Base-by-base conservation (phyloP, 495 filamentous ascomycete species). In the Podospora comata region DNA sequence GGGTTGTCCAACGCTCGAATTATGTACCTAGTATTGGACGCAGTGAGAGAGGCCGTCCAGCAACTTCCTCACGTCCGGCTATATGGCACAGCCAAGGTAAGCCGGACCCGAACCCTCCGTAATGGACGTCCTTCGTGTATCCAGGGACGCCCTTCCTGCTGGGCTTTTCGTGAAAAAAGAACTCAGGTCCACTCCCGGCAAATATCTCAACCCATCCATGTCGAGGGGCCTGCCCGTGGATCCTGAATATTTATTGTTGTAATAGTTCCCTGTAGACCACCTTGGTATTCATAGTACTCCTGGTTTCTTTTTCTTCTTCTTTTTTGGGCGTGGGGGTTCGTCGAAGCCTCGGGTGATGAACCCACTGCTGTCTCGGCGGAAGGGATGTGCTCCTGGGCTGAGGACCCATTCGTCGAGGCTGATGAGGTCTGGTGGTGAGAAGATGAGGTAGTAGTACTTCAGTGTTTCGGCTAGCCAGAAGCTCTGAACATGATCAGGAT, bases 361-460 rank as follows among this genome's bases (percentile, higher is more conserved):
- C 39, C 39, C 39, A 48, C 39, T 48, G 13, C 39, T 48, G 39
- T 48, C 39, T 53, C 81, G 69, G 71, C 71, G 76, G 13, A 97
- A 83, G 7, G 90, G 87, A 78, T 96, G 93, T 3, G 91, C 93
- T 79, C 95, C 93, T 0, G 92, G 96, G 75, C 95, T 97, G 68
- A 96, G 88, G 7, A 97, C 89, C 48, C 90, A 86, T 28, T 92
- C 82, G 69, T 92, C 88, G 73, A 96, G 78, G 76, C 84, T 91
- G 57, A 93, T 80, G 34, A 88, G 69, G 65, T 85, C 83, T 0
- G 90, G 87, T 62, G 92, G 89, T 48, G 85, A 88, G 73, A 95
- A 97, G 53, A 94, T 86, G 48, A 96, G 77, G 67, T 93, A 96
- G 70, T 93, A 92, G 65, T 80, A 85, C 73, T 85, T 83, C 39